These are phyloP conservation scores for Phialocephala subalpina DNA, from an alignment of 2,329 filamentous ascomycete species.

Conservation along the genomic window DNA sequence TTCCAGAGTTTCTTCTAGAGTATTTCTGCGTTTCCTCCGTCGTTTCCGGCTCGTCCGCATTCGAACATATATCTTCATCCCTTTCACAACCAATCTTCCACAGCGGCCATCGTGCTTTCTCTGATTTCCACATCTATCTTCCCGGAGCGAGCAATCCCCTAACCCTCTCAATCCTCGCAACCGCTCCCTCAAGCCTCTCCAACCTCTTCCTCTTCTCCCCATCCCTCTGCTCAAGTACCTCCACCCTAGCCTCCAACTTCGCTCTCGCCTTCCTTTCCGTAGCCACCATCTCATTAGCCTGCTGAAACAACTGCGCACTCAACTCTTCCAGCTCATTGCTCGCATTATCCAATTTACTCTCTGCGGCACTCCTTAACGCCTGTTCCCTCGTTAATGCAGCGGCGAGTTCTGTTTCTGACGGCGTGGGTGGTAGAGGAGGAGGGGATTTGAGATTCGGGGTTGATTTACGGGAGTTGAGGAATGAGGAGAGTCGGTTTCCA, in stretches of 20 bases:
- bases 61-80: slow-evolving; percentile 34
- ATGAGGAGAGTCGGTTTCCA: slow-evolving; percentile 49
- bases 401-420: slow-evolving; percentile 58
- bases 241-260: slow-evolving; percentile 74
- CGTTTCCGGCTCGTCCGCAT: slow-evolving; percentile 22
- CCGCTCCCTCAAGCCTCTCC: slow-evolving; percentile 74
- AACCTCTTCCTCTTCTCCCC: slow-evolving; percentile 72
- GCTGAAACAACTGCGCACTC: slow-evolving; percentile 77
- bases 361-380: slow-evolving; percentile 70
- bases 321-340: slow-evolving; percentile 81
- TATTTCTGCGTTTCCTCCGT: not conserved
- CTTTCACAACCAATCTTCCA: slow-evolving; percentile 23
- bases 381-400: slow-evolving; percentile 73
- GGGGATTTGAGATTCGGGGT: slow-evolving; percentile 48
- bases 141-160: slow-evolving; percentile 60
- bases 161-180: slow-evolving; percentile 75
- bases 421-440: slow-evolving; percentile 33
- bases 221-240: slow-evolving; percentile 73
- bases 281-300: slow-evolving; percentile 90
- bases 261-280: slow-evolving; percentile 75
- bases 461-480: slow-evolving; percentile 59
- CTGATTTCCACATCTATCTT: slow-evolving; percentile 27
- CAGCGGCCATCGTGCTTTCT: slow-evolving; percentile 15
- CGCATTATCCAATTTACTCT: slow-evolving; percentile 71
- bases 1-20: not conserved